Percentiles rank a stretch among this genome's conserved stretches.
Evolutionary conservation across 805 yeast species (phyloP).

Genomic region (Brettanomyces bruxellensis): DNA sequence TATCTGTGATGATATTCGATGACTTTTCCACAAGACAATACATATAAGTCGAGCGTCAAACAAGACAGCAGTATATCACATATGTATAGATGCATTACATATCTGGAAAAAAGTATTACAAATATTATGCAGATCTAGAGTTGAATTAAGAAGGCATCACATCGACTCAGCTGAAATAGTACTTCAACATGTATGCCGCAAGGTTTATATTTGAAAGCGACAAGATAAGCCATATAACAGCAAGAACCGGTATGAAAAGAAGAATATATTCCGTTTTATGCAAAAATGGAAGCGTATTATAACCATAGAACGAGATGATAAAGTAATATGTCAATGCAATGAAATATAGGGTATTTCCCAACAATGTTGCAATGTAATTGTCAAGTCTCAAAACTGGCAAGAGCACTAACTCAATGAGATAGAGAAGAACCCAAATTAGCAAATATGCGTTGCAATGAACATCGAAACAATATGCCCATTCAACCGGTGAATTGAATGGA

Average conservation of each 20-base stretch:
- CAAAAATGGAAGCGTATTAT: conserved; percentile 62
- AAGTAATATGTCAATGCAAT: conserved; percentile 68
- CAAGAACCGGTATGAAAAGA: conserved; percentile 54
- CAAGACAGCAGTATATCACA: too few relatives aligned
- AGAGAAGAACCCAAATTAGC: conserved; percentile 66
- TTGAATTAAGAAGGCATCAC: too few relatives aligned
- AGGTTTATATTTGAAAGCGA: conserved; percentile 64
- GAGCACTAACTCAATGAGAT: conserved; percentile 64
- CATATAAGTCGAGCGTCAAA: too few relatives aligned
- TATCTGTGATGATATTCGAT: too few relatives aligned
- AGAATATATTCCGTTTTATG: conserved; percentile 53
- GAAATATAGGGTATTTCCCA: conserved; percentile 75
- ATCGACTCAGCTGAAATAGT: conserved; percentile 17
- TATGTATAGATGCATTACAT: too few relatives aligned
- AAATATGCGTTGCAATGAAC: conserved; percentile 88
- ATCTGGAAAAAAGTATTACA: too few relatives aligned
- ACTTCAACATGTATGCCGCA: conserved; percentile 52
- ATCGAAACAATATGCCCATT: conserved; percentile 94
- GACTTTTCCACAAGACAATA: too few relatives aligned
- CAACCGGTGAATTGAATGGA: conserved; percentile 38
- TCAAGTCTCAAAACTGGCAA: conserved; percentile 62
- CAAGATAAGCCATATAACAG: conserved; percentile 46
- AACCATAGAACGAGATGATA: conserved; percentile 82
- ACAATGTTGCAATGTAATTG: conserved; percentile 55
- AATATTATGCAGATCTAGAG: too few relatives aligned